Evolutionary conservation across 23 red algal genomes (phyloP), one percentile per base, ranked within the genome.

Genomic region (Gracilariopsis chorda): DNA sequence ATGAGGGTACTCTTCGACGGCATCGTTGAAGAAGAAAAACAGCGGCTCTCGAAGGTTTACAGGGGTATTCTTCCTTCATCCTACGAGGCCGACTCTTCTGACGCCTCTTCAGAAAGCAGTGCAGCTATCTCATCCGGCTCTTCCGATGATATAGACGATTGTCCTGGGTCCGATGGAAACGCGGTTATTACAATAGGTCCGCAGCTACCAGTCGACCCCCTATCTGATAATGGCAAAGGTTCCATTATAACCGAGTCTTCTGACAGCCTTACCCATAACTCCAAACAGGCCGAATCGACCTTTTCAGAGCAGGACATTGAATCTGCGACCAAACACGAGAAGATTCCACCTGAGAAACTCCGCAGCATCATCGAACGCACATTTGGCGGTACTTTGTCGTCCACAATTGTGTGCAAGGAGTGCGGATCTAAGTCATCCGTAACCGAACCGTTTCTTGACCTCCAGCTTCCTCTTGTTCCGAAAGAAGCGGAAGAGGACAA

Each of bases 11-110:
- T 98, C 7, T 72, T 98, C 30, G 82, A 92, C 52, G 88, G 83
- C 44, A 65, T 98, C 36, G 77, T 83, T 28, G 95, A 98, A 24
- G 94, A 95, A 67, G 94, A 95, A 47, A 82, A 91, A 42, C 67
- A 68, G 30, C 90, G 91, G 10, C 46, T 92, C 30, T 34, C 83
- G 11, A 81, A 48, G 33, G 61, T 73, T 52, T 28, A 36, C 30
- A 61, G 69, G 44, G 52, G 57, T 51, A 58, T 88, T 29, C 32
- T 57, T 56, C 48, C 46, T 6, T 30, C 64, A 16, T 17, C 23
- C 9, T 33, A 52, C 20, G 55, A 46, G 13, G 67, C 48, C 37
- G 44, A 77, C 10, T 25, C 51, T 4, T 52, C 57, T 4, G 83
- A 88, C 24, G 44, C 83, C 33, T 88, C 83, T 20, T 49, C 43